Base-by-base conservation (phyloP, 176 grass and related monocot species). In the Neostapfia colusana region DNA sequence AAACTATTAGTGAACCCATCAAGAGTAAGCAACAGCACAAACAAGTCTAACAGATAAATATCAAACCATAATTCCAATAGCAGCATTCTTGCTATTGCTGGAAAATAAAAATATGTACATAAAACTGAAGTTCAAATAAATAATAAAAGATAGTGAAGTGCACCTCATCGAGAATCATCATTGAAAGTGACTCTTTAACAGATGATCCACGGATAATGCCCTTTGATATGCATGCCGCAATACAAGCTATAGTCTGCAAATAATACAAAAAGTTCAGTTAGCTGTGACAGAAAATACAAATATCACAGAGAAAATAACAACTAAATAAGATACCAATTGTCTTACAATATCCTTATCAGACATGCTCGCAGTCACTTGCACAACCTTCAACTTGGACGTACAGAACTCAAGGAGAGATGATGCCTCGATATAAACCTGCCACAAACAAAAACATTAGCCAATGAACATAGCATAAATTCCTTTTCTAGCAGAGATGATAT, bases 81-180 rank as follows among this genome's bases (percentile, higher is more conserved):
- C 20, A 27, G 43, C 37, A 43, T 85, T 85, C 15, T 61, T 85
- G 59, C 66, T 59, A 74, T 50, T 73, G 28, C 23, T 80, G 10
- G 5, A 68, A 5, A 49, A 8, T 31, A 21, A 75, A 40, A 56
- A 75, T 57, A 61, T 83, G 48, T 69, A 50, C 3, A 12, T 26
- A 51, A 59, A 81, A 72, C 6, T 5, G 38, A 74, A 35, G 6
- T 1, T 15, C 65, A 50, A 70, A 60, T 43, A 69, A 73, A 71
- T 11, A 8, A 18, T 8, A 31, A 72, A 60, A 73, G 10, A 72
- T 56, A 74, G 75, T 64, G 55, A 78, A 81, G 23, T 73, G 75
- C 81, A 89, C 95, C 95, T 97, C 95, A 64, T 97, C 95, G 12
- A 97, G 84, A 86, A 97, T 82, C 85, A 97, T 79, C 88, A 97